A percentile compares a stretch with the other conserved stretches of the same genome.
Evolutionary conservation across 139 green algal species (phyloP).

Genomic region (Zygnema cylindricum): DNA sequence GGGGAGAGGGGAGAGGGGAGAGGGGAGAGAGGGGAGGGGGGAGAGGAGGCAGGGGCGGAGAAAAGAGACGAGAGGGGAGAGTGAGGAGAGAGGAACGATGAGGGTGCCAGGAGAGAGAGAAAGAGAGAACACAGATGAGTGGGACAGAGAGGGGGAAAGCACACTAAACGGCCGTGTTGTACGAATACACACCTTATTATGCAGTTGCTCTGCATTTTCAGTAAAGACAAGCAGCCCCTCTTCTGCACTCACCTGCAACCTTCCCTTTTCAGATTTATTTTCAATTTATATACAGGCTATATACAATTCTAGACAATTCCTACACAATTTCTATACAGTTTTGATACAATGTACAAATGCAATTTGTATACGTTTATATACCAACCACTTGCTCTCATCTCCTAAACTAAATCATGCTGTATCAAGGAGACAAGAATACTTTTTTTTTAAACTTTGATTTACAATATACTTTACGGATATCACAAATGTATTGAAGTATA

Average conservation of each 20-base stretch:
- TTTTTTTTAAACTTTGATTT: background rate
- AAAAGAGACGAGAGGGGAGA: no score
- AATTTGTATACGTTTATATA: background rate
- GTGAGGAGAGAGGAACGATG: no score
- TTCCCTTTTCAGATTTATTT: background rate
- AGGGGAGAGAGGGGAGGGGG: no score
- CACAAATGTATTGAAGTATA: no score
- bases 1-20: no score
- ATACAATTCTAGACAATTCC: background rate
- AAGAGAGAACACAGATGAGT: no score
- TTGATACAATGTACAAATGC: background rate
- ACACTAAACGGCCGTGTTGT: background rate
- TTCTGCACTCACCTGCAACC: constrained; percentile 65
- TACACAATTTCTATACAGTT: background rate
- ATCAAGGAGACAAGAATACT: background rate
- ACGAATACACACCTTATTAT: constrained; percentile 79
- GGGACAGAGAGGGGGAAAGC: background rate
- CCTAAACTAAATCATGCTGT: constrained; percentile 22
- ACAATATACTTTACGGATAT: background rate
- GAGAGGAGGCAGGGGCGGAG: no score
- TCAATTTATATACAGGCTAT: background rate
- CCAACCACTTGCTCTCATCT: background rate
- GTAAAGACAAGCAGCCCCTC: constrained; percentile 80
- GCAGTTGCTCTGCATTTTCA: constrained; percentile 68
- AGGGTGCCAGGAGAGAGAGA: no score